Evolutionary conservation across 257 asterid species (phyloP), one percentile per base, ranked within the genome.

Genomic region (Euphrasia confusa): DNA sequence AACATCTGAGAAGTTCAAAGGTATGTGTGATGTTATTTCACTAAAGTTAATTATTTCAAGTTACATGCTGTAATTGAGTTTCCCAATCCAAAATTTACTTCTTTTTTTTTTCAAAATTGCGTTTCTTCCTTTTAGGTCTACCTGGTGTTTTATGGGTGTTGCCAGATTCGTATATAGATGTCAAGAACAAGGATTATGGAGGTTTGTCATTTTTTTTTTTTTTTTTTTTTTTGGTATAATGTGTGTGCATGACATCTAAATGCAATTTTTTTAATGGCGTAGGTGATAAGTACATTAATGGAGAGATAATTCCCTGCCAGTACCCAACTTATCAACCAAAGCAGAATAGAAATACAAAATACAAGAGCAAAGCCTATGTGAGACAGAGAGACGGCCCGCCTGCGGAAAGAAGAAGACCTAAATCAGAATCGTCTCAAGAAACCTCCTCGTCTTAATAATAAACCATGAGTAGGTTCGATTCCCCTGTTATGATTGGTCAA

Each of bases 111-210:
- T 7, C 1, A 35, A n/a, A 12, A 10, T 39, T 7, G 48, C 14
- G 39, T 35, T 60, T 30, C 54, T 42, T 52, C 33, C 32, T 54
- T 67, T 61, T 75, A 93, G 97, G 99, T 69, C 71, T 89, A 66
- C 99, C 99, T 40, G 97, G 99, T 62, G 99, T 89, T 65, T 65
- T 93, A 44, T 93, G 99, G 99, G 99, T 93, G 56, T 76, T 93
- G 62, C 97, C 97, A 7, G 99, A 93, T 81, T 93, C 99, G 26
- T 93, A 89, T 68, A 87, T 93, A 9, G 99, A 93, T 75, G 95
- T 93, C 45, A 93, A 89, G 87, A 89, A 89, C 83, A 89, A 93
- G 80, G 97, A 93, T 68, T 93, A 93, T 69, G 99, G 99, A 89
- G 99, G 97, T 93, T 71, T 49, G 77, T 50, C 58, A 11, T 45